Percentiles rank a stretch among this genome's conserved stretches.
phyloP scores from a whole-genome alignment of 75 land plant species.

The Larix kaempferi region DNA sequence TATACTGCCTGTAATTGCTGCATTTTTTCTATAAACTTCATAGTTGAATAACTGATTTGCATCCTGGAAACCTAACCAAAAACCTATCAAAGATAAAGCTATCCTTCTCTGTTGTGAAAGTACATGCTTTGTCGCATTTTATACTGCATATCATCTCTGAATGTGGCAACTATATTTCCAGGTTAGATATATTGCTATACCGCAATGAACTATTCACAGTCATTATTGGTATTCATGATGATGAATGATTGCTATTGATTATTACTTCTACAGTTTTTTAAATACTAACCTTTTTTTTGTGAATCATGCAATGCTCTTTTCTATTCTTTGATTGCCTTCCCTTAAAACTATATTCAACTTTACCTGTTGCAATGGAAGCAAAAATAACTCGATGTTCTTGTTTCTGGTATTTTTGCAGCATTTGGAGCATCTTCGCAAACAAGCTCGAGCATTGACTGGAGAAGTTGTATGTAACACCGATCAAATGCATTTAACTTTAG shows the following conservation, averaged over 20 bases:
- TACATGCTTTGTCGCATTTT: neutral
- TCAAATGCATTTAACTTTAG: neutral
- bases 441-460: slow-evolving; percentile 6
- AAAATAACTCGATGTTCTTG: neutral
- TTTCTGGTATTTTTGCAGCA: slow-evolving; percentile 1
- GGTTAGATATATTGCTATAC: too few relatives aligned
- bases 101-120: neutral
- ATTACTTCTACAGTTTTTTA: neutral
- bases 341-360: neutral
- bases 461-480: slow-evolving; percentile 8
- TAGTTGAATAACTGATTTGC: neutral
- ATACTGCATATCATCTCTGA: neutral
- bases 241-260: too few relatives aligned
- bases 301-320: neutral
- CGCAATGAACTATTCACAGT: too few relatives aligned
- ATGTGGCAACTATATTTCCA: too few relatives aligned
- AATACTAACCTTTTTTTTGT: neutral
- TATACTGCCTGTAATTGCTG: neutral
- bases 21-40: neutral
- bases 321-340: neutral
- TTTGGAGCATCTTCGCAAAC: slow-evolving; percentile 11
- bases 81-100: neutral
- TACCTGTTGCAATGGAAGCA: neutral
- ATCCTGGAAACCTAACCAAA: neutral
- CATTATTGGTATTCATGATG: too few relatives aligned